Evolutionary conservation across 768 basidiomycete genomes (phyloP).

Genomic region (Fibroporia radiculosa): DNA sequence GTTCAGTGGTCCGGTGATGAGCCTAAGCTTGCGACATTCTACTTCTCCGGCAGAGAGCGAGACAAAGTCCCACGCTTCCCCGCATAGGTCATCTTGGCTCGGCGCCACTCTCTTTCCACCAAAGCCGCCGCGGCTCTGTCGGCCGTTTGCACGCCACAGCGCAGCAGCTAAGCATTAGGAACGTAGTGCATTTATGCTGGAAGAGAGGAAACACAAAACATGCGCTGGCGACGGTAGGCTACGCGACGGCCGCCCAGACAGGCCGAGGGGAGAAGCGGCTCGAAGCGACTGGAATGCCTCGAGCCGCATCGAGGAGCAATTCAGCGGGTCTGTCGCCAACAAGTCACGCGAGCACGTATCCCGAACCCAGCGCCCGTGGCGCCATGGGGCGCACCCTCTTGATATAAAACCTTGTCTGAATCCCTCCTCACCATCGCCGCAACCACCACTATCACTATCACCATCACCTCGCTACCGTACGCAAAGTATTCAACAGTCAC

Average conservation of each 20-base stretch:
- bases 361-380: background rate
- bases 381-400: constrained; percentile 1
- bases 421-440: constrained; percentile 1
- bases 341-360: constrained; percentile 2
- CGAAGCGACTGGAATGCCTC: constrained; percentile 2
- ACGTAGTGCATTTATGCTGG: too few species aligned
- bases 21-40: background rate
- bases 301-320: constrained; percentile 1
- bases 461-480: background rate
- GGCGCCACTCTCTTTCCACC: too few species aligned
- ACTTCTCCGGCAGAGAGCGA: background rate
- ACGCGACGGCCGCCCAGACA: background rate
- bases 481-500: too few species aligned
- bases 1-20: background rate
- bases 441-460: background rate
- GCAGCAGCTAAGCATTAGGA: background rate
- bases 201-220: constrained; percentile 2
- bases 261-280: constrained; percentile 1
- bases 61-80: constrained; percentile 20
- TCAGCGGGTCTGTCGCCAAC: constrained; percentile 2
- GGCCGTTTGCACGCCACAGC: background rate
- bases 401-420: constrained; percentile 2
- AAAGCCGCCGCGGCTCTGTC: too few species aligned
- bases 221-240: constrained; percentile 9
- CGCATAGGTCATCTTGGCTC: constrained; percentile 16